These are phyloP conservation scores for Gelatoporia subvermispora DNA, from an alignment of 768 basidiomycete genomes.

Conservation along the genomic window DNA sequence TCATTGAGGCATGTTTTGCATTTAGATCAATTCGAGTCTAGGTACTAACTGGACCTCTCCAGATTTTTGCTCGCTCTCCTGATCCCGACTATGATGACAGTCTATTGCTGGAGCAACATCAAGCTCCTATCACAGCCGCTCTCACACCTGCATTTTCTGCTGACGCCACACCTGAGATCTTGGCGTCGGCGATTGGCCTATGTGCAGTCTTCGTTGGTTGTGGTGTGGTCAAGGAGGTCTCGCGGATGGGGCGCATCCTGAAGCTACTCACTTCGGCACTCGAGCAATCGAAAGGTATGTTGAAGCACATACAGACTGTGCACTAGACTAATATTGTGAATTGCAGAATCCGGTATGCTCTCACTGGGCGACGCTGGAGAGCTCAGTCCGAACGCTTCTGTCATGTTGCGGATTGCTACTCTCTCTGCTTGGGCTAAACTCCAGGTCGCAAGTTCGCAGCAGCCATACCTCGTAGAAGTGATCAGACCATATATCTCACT, in stretches of 20 bases:
- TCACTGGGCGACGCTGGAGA: conserved; percentile 84
- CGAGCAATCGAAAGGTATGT: conserved; percentile 82
- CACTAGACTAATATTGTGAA: background rate
- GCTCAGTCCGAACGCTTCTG: conserved; percentile 89
- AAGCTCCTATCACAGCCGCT: conserved; percentile 96
- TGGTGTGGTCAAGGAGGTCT: conserved; percentile 87
- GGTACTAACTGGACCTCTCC: background rate
- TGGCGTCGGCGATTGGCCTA: conserved; percentile 87
- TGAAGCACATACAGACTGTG: background rate
- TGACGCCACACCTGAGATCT: conserved; percentile 92
- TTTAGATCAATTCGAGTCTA: background rate
- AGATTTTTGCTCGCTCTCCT: conserved; percentile 84
- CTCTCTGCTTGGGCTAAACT: conserved; percentile 95
- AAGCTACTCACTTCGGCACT: conserved; percentile 84
- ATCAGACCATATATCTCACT: conserved; percentile 73
- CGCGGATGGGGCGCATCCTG: conserved; percentile 89
- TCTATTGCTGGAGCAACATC: conserved; percentile 90
- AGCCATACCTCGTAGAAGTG: conserved; percentile 74
- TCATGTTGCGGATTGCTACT: conserved; percentile 90
- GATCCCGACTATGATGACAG: conserved; percentile 93
- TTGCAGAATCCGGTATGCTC: conserved; percentile 72
- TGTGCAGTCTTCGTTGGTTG: conserved; percentile 95
- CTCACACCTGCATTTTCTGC: conserved; percentile 94
- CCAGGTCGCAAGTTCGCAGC: conserved; percentile 68
- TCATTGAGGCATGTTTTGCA: conserved; percentile 68